Evolutionary conservation across 2,329 filamentous ascomycete species (phyloP), one percentile per base, ranked within the genome.

Genomic region (Ophiostoma australiae): DNA sequence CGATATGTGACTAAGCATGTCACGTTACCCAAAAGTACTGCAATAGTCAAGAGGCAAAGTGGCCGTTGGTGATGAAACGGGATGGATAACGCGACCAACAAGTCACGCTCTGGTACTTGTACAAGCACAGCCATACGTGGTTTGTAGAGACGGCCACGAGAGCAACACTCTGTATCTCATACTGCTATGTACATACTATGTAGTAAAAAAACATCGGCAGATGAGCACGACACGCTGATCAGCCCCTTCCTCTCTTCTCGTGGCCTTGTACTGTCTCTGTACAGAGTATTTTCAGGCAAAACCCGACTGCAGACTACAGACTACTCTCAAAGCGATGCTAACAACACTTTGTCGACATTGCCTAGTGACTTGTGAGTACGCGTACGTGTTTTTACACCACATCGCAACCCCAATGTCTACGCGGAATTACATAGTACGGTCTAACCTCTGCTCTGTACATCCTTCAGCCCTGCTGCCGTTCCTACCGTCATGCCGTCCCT

Each of bases 401-500:
- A 39, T 39, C 10, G 10, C 37, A 39, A 39, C 37, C 37, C 37
- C 37, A 11, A 39, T 39, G 37, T 10, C 37, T 39, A 39, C 37
- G 37, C 37, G 13, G 37, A 39, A 39, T 39, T 31, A 3, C 27
- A 31, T 31, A 31, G 27, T 31, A 31, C 27, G 27, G 27, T 31
- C 37, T 39, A 39, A 1, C 27, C 37, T 39, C 13, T 10, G 10
- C 37, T 39, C 37, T 48, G 17, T 20, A 48, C 35, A 23, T 23
- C 63, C 35, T 66, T 66, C 63, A 66, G 63, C 63, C 63, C 63
- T 66, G 63, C n/a, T 39, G 63, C 35, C 63, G 63, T 35, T 65
- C 27, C 58, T 37, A 66, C 63, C 63, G 35, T 66, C 37, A 37
- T 10, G 31, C 3, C 61, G 39, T 41, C 13, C 3, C 39, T 41